phyloP scores from a whole-genome alignment of 768 basidiomycete genomes.

The Terana coerulea region DNA sequence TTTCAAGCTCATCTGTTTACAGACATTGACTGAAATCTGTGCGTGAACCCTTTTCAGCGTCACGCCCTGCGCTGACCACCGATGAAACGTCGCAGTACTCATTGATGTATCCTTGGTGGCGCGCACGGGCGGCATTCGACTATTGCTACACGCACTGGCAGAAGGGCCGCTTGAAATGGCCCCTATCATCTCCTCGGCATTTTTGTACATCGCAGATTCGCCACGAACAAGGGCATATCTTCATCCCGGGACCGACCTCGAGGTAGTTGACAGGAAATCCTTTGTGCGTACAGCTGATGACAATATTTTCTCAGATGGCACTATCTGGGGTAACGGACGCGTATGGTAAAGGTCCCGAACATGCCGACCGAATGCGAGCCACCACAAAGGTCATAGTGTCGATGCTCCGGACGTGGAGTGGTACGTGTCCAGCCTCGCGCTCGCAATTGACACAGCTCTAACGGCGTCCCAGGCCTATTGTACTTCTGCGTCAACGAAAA shows the following conservation, averaged over 20 bases:
- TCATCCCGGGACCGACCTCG: constrained; percentile 80
- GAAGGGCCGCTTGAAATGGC: constrained; percentile 86
- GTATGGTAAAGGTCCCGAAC: constrained; percentile 77
- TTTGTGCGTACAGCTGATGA: too few relatives aligned
- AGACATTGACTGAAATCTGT: constrained; percentile 91
- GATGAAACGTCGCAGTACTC: constrained; percentile 51
- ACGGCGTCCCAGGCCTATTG: constrained; percentile 60
- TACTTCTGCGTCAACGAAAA: constrained; percentile 92
- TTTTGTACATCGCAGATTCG: constrained; percentile 81
- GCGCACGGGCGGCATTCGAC: constrained; percentile 78
- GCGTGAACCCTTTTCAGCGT: constrained; percentile 25
- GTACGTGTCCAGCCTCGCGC: constrained; percentile 40
- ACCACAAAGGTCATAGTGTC: constrained; percentile 75
- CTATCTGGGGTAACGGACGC: constrained; percentile 90
- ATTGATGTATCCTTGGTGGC: constrained; percentile 83
- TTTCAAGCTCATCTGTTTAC: constrained; percentile 75
- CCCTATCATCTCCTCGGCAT: constrained; percentile 71
- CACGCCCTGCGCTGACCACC: not conserved
- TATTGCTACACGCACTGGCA: constrained; percentile 81
- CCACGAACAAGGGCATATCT: constrained; percentile 79
- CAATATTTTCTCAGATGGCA: constrained; percentile 58
- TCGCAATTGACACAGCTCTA: not conserved
- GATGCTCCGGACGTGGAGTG: constrained; percentile 91
- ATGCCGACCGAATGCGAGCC: constrained; percentile 75
- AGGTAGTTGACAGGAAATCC: constrained; percentile 56